A percentile compares a stretch with the other conserved stretches of the same genome.
Conservation (phyloP, 148 eudicot species). For the Linanthus parryae region DNA sequence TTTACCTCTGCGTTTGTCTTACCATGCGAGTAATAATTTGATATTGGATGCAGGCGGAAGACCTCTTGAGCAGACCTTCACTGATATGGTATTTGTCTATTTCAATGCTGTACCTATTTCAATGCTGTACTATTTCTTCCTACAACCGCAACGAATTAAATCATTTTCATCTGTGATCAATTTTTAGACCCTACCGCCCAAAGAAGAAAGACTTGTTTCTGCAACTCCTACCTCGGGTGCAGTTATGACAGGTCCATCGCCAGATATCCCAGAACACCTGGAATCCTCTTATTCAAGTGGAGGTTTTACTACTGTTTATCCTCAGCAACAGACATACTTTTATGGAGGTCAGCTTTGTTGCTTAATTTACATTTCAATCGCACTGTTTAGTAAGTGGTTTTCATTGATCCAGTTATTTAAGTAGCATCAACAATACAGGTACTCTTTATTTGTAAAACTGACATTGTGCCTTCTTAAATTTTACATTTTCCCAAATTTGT, state of each 20-base stretch:
- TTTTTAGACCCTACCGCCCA: slow-evolving; percentile 65
- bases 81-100: slow-evolving; percentile 34
- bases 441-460: no score
- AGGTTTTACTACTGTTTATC: slow-evolving; percentile 32
- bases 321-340: slow-evolving; percentile 63
- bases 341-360: slow-evolving; percentile 64
- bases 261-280: slow-evolving; percentile 44
- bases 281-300: slow-evolving; percentile 44
- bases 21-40: no score
- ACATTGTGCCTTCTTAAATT: no score
- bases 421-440: no score
- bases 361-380: slow-evolving; percentile 3
- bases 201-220: slow-evolving; percentile 75
- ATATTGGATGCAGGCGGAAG: slow-evolving; percentile 29
- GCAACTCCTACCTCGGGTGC: slow-evolving; percentile 68
- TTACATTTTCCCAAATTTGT: background rate
- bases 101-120: slow-evolving; percentile 1
- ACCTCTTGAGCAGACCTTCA: slow-evolving; percentile 27
- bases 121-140: slow-evolving; percentile 12
- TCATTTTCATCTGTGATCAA: slow-evolving; percentile 18
- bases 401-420: no score
- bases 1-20: no score
- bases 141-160: background rate
- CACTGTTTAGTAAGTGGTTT: background rate
- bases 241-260: slow-evolving; percentile 51